phyloP scores from a whole-genome alignment of 306 rosid genomes.

The Argentina anserina region DNA sequence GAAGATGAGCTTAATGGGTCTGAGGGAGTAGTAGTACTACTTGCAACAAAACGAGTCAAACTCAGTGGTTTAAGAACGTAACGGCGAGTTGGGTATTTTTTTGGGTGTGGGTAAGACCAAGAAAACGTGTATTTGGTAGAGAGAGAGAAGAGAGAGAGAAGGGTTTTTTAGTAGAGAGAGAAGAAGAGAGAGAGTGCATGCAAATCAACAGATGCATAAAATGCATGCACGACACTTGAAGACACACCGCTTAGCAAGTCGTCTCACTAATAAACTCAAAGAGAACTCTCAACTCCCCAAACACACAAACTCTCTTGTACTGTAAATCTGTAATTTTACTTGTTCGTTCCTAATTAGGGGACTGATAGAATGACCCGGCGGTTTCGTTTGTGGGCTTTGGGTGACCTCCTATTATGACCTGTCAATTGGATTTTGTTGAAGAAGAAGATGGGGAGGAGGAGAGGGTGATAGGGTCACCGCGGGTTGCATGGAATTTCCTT shows the following conservation, averaged over 20 bases:
- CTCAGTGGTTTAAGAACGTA: constrained; percentile 19
- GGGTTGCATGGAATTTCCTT: neutral
- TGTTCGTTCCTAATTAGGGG: constrained; percentile 8
- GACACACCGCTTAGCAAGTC: constrained; percentile 56
- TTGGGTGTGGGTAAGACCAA: constrained; percentile 34
- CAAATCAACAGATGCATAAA: constrained; percentile 80
- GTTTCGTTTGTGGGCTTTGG: constrained; percentile 7
- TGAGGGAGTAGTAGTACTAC: neutral
- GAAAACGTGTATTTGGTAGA: constrained; percentile 37
- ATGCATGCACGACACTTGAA: constrained; percentile 99
- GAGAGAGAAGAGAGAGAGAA: neutral
- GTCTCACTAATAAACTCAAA: neutral
- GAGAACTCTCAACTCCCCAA: neutral
- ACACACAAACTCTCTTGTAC: neutral
- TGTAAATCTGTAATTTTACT: neutral
- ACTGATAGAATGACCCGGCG: constrained; percentile 27
- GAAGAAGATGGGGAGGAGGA: neutral
- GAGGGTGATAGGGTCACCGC: neutral
- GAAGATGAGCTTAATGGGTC: neutral
- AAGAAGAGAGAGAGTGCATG: constrained; percentile 70
- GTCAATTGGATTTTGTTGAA: neutral
- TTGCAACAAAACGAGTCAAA: constrained; percentile 25
- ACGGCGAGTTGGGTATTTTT: constrained; percentile 30
- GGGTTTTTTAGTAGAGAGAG: constrained; percentile 15
- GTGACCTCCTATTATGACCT: constrained; percentile 9